Base-by-base conservation (phyloP, 306 rosid genomes). In the Boehmeria nivea region DNA sequence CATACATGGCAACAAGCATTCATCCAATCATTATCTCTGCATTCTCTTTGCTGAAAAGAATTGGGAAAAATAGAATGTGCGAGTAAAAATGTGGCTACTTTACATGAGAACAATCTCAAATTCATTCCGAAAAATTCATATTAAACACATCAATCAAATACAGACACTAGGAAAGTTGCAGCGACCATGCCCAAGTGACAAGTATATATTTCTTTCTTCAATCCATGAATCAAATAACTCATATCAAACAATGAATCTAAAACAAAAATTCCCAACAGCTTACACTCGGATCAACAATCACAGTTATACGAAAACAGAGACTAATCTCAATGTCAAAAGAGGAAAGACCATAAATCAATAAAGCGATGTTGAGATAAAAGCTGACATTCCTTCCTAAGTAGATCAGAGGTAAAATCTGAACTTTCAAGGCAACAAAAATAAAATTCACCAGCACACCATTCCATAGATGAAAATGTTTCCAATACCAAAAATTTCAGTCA, bases 1-100 rank as follows among this genome's bases (percentile, higher is more conserved):
- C 84, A 77, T 65, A 42, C 76, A 75, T 77, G 71, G 60, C 57
- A 55, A 24, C 46, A 51, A 16, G 65, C 54, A 51, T 58, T 72
- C 82, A 76, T 80, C 74, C 77, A 86, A 70, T 67, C 64, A 68
- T 66, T 64, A 64, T 16, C 25, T 45, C 44, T 62, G 17, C 53
- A 73, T 61, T 70, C 67, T 64, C 25, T 31, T 61, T 72, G 60
- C 87, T 86, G 94, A 31, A 31, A 69, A 19, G 37, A 42, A 16
- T 4, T 12, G 9, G 15, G 17, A 22, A 20, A 45, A 58, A 10
- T 8, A 45, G 12, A 28, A 19, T 15, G 40, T 17, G 17, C 8
- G 9, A 60, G 64, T 23, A 48, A 68, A 4, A 14, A 40, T 60
- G 33, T 15, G 18, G 23, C 28, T 17, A 15, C 25, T 53, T 46